Evolutionary conservation across 345 rosid genomes (phyloP), one percentile per base, ranked within the genome.

Genomic region (Salix suchowensis): DNA sequence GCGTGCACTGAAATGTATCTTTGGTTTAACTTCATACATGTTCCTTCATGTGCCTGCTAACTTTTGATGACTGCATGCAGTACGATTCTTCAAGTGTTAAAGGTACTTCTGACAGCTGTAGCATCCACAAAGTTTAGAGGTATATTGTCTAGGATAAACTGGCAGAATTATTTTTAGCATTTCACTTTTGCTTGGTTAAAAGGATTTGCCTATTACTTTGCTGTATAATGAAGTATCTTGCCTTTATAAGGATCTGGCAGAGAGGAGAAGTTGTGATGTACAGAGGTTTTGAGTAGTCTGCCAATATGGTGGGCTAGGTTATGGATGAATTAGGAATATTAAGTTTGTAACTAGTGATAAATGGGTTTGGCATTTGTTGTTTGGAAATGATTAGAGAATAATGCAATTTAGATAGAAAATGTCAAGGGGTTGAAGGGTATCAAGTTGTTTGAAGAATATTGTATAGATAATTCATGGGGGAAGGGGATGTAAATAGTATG

Each of bases 111-210:
- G 69, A 96, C 97, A 67, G 98, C 98, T 67, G 98, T 91, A 65
- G 94, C 98, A 81, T 96, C 99, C 21, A 42, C 94, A 76, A 96
- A 96, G 85, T 93, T 93, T 80, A 86, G 91, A 93, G 99, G 99
- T 92, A 87, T 52, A 78, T 78, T 78, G 55, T 70, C 70, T 73
- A 61, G 80, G 70, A 44, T 30, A 60, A 28, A 67, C 76, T 40
- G 72, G 68, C 54, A 44, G 14, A 46, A 48, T 75, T 72, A 58
- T 75, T 54, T 70, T 82, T 77, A 75, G 73, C 71, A 26, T 76
- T 67, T 70, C 72, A 39, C 18, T 61, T 69, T 23, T 52, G 77
- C 52, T 61, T 75, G 18, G 19, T 55, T n/a, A 34, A 71, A 37
- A 40, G 18, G 13, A 68, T 54, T 32, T 77, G 32, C 48, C 13